Base-by-base conservation (phyloP, 2,329 filamentous ascomycete genomes). In the Neopestalotiopsis sp. region DNA sequence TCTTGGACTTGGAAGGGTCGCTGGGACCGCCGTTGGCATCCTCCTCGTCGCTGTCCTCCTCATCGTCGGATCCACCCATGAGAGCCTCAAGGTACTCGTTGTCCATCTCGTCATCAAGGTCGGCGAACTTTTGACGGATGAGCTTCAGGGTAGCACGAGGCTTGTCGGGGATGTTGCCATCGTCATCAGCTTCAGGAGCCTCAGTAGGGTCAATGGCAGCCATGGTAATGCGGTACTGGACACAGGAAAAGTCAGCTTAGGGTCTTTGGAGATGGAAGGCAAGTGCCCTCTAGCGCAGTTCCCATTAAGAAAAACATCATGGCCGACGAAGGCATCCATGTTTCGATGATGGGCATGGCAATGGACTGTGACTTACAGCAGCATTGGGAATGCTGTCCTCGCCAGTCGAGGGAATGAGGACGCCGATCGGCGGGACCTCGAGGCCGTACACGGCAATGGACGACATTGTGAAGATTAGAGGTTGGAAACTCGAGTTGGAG, bases 181-280 rank as follows among this genome's bases (percentile, higher is more conserved):
- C 87, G 69, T 87, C 86, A 74, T 91, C 90, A 69, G 86, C 86
- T 80, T 94, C 88, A 45, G 91, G 88, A 75, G 90, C 87, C 76
- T 93, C 93, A 77, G 90, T 94, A 69, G 96, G 96, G 80, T 99
- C 95, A 80, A 99, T 92, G 73, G 96, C 96, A 77, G 97, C 96
- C 96, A 99, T 99, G 77, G 95, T 98, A 79, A 99, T 94, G 81
- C 94, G 94, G 85, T 98, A 97, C 95, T 97, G 77, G 9, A 17
- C 14, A 17, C 45, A 53, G 45, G 45, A 24, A 6, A n/a, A 24
- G 45, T 53, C 20, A 53, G 45, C 20, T 20, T 17, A 6, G n/a
- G 45, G 7, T 53, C 45, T 53, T 53, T 53, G 45, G 24, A 17
- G 71, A 83, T 72, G 81, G 79, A 70, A 65, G 69, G 17, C 64